phyloP scores from a whole-genome alignment of 2,329 filamentous ascomycete genomes.

The Coniella vitis region DNA sequence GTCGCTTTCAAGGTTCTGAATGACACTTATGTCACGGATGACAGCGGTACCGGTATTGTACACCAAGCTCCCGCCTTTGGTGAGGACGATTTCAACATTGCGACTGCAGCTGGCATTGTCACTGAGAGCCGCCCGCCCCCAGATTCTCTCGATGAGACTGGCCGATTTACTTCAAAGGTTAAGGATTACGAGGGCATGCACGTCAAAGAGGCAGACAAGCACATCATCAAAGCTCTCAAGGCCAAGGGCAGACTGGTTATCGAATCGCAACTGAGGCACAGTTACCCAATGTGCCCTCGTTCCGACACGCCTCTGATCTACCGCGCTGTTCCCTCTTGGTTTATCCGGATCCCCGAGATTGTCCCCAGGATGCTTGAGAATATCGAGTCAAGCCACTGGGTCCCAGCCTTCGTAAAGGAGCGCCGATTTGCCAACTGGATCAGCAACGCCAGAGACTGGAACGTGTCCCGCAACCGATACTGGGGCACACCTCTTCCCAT shows the following conservation, averaged over 20 bases:
- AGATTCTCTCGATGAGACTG: slow-evolving; percentile 82
- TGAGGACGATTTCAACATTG: slow-evolving; percentile 91
- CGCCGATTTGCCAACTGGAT: slow-evolving; percentile 91
- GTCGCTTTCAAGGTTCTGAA: slow-evolving; percentile 75
- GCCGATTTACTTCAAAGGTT: slow-evolving; percentile 70
- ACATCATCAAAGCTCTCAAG: slow-evolving; percentile 86
- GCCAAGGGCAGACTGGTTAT: slow-evolving; percentile 68
- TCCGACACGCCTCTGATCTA: slow-evolving; percentile 96
- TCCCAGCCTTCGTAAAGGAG: slow-evolving; percentile 84
- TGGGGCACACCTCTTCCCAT: slow-evolving; percentile 92
- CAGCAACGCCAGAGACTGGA: slow-evolving; percentile 86
- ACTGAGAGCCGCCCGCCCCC: slow-evolving; percentile 72
- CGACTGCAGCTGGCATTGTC: slow-evolving; percentile 69
- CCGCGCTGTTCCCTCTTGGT: slow-evolving; percentile 88
- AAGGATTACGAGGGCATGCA: slow-evolving; percentile 78
- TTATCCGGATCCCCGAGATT: slow-evolving; percentile 78
- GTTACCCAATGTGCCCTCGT: slow-evolving; percentile 87
- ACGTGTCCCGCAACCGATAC: slow-evolving; percentile 87
- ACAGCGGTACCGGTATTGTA: slow-evolving; percentile 88
- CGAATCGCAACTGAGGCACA: slow-evolving; percentile 83
- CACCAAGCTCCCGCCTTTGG: slow-evolving; percentile 91
- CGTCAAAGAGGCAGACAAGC: slow-evolving; percentile 88
- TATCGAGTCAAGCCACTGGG: slow-evolving; percentile 86
- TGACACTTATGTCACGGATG: slow-evolving; percentile 79
- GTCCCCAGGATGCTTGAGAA: slow-evolving; percentile 86